Evolutionary conservation across 768 basidiomycete genomes (phyloP).

Genomic region (Pleurotus giganteus): DNA sequence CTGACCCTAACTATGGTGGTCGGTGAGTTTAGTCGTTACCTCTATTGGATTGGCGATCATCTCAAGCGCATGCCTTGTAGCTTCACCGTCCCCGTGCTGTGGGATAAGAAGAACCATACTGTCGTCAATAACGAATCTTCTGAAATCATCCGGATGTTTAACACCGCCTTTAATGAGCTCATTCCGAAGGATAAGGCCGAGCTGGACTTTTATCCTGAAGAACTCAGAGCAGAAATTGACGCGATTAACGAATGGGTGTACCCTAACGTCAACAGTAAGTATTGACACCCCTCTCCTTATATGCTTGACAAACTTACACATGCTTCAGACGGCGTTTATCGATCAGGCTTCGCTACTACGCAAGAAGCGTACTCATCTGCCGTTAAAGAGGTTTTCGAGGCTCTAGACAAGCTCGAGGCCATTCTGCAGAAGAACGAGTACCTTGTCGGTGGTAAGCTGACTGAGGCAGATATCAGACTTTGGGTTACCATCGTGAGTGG

Average conservation of each 20-base stretch:
- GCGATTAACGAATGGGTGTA: conserved; percentile 85
- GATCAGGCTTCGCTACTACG: conserved; percentile 79
- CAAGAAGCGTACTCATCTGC: conserved; percentile 81
- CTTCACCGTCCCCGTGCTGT: conserved; percentile 88
- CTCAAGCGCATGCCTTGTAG: conserved; percentile 26
- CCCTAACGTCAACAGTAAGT: conserved; percentile 77
- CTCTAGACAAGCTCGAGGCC: conserved; percentile 80
- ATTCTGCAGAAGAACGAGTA: conserved; percentile 77
- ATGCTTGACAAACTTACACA: background rate
- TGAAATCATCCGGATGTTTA: conserved; percentile 94
- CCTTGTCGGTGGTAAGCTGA: conserved; percentile 79
- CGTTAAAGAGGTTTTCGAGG: conserved; percentile 70
- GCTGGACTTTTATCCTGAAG: conserved; percentile 77
- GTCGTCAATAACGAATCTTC: conserved; percentile 96
- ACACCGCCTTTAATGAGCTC: conserved; percentile 76
- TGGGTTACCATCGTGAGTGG: conserved; percentile 86
- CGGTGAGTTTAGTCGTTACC: conserved; percentile 38
- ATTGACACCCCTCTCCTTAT: background rate
- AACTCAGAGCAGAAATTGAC: conserved; percentile 75
- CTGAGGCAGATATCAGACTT: conserved; percentile 83
- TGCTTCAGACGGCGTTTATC: conserved; percentile 78
- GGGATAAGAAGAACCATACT: conserved; percentile 85
- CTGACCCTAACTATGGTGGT: conserved; percentile 68
- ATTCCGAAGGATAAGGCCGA: conserved; percentile 63
- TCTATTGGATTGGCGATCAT: background rate